phyloP scores from a whole-genome alignment of 805 yeast species.

The Schwanniomyces vanrijiae region DNA sequence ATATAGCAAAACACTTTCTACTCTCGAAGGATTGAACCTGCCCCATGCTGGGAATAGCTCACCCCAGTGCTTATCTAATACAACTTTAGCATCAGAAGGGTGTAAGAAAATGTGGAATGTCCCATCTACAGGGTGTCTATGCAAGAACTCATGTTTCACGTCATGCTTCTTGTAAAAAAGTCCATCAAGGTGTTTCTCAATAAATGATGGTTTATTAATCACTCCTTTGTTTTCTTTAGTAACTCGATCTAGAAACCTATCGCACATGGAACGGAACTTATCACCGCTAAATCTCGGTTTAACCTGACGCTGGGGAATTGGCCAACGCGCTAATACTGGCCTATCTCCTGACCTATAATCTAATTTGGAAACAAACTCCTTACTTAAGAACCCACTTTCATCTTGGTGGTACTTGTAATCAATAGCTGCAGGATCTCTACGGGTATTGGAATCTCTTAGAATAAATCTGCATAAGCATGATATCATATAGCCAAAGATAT shows the following conservation, averaged over 20 bases:
- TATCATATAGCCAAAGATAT: neutral
- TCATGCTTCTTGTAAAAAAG: neutral
- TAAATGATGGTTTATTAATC: neutral
- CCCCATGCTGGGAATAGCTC: constrained; percentile 1
- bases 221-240: neutral
- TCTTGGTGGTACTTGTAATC: neutral
- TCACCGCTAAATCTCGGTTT: neutral
- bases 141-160: constrained; percentile 3
- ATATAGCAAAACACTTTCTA: neutral
- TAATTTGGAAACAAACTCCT: neutral
- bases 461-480: constrained; percentile 1
- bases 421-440: neutral
- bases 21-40: neutral
- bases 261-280: neutral
- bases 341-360: neutral
- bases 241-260: neutral
- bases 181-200: constrained; percentile 3
- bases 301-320: constrained; percentile 6
- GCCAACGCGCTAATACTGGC: constrained; percentile 5
- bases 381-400: neutral
- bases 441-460: neutral
- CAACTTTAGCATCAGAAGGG: neutral
- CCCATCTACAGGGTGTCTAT: constrained; percentile 5
- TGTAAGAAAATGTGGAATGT: constrained; percentile 4
- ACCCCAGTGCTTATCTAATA: constrained; percentile 5